Percentiles rank a stretch among this genome's conserved stretches.
Evolutionary conservation across 75 land plant genomes (phyloP).

Genomic region (Sequoiadendron giganteum): DNA sequence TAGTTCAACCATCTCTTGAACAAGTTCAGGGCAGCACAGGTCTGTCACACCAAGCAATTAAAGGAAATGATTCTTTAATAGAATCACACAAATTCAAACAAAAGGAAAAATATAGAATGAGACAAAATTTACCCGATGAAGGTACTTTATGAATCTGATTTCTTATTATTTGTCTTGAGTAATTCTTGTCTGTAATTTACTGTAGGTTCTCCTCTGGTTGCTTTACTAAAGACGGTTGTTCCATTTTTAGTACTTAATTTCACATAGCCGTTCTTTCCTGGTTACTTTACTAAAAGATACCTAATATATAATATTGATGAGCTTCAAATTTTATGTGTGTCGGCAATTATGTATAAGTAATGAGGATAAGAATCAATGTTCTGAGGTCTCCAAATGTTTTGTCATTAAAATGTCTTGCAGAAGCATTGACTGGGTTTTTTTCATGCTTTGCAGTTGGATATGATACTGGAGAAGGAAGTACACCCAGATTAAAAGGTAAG

Average conservation of each 20-base stretch:
- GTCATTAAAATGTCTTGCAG: background rate
- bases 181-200: background rate
- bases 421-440: background rate
- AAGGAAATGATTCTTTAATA: slow-evolving; percentile 18
- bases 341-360: background rate
- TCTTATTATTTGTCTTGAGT: background rate
- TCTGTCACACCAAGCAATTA: slow-evolving; percentile 22
- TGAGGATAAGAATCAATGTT: background rate
- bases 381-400: background rate
- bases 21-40: slow-evolving; percentile 10
- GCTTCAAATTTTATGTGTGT: background rate
- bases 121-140: slow-evolving; percentile 31
- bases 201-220: background rate
- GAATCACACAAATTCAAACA: slow-evolving; percentile 25
- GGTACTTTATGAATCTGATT: slow-evolving; percentile 31
- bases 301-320: too few relatives aligned
- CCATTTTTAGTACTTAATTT: background rate
- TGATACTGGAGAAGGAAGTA: slow-evolving; percentile 20
- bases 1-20: slow-evolving; percentile 30
- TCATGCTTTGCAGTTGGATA: slow-evolving; percentile 15
- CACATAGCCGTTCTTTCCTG: background rate
- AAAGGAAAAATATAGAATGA: slow-evolving; percentile 42
- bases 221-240: background rate
- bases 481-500: slow-evolving; percentile 27
- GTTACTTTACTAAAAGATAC: background rate